Percentiles rank a stretch among this genome's conserved stretches.
These are phyloP conservation scores for Senecio squalidus DNA, from an alignment of 140 eudicot genomes.

Conservation along the genomic window DNA sequence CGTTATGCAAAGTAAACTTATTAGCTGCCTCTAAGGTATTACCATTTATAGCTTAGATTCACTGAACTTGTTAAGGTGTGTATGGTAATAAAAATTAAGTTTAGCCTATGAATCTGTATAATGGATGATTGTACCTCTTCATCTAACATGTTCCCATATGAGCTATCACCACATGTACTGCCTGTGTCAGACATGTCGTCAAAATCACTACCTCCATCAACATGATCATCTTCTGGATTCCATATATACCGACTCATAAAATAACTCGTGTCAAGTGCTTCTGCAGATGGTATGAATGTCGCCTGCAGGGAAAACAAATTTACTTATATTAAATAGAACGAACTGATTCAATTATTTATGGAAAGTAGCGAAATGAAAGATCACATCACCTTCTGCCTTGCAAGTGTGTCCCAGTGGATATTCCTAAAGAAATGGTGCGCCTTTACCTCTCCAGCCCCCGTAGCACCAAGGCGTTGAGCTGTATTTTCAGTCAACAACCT, in stretches of 20 bases:
- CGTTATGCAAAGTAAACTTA: too few species aligned
- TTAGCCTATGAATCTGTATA: too few species aligned
- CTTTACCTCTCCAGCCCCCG: conserved; percentile 87
- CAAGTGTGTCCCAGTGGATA: conserved; percentile 93
- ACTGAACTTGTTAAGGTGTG: too few species aligned
- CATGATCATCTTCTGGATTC: conserved; percentile 92
- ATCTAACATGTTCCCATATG: conserved; percentile 63
- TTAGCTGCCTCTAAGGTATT: too few species aligned
- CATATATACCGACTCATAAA: conserved; percentile 97
- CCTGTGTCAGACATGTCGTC: conserved; percentile 83
- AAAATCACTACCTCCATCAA: conserved; percentile 80
- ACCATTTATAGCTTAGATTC: too few species aligned
- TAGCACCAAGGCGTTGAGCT: conserved; percentile 81
- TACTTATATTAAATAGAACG: not conserved
- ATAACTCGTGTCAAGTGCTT: conserved; percentile 84
- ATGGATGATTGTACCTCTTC: conserved; percentile 63
- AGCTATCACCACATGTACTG: conserved; percentile 70
- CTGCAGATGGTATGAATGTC: conserved; percentile 84
- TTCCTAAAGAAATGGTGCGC: conserved; percentile 66
- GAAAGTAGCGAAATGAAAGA: not conserved
- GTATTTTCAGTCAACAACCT: conserved; percentile 88
- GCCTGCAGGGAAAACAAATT: conserved; percentile 57
- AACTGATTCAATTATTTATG: not conserved
- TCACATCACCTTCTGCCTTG: conserved; percentile 74
- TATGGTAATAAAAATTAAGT: too few species aligned